Conservation (phyloP, 306 rosid genomes). For the Hippophae tibetana region DNA sequence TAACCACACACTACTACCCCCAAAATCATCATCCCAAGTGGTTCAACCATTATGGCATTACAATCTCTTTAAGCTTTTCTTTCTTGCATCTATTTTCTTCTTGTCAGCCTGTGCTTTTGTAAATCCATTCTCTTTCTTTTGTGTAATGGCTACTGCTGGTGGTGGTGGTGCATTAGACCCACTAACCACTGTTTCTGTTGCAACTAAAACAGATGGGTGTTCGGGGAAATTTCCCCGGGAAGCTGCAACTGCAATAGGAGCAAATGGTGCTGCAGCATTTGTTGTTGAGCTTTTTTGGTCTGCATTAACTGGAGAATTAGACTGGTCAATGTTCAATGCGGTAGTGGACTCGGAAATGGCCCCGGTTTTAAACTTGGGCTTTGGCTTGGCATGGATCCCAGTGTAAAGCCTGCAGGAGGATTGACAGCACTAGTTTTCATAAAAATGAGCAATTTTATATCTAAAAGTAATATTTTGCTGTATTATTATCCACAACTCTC, state of each 20-base stretch:
- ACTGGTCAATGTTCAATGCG: constrained; percentile 78
- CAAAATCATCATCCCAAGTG: constrained; percentile 1
- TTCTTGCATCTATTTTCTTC: constrained; percentile 94
- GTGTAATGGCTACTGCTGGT: constrained; percentile 22
- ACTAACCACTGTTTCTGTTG: constrained; percentile 29
- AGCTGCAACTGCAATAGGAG: constrained; percentile 22
- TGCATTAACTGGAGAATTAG: constrained; percentile 45
- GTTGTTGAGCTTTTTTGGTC: constrained; percentile 47
- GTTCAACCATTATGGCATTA: constrained; percentile 31
- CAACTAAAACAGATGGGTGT: constrained; percentile 24
- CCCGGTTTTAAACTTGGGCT: constrained; percentile 76
- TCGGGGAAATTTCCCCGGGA: constrained; percentile 52
- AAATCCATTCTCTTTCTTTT: constrained; percentile 49
- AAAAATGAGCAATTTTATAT: background rate
- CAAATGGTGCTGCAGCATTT: constrained; percentile 33
- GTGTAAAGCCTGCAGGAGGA: constrained; percentile 65
- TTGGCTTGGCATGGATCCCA: constrained; percentile 91
- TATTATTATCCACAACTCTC: background rate
- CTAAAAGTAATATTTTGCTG: background rate
- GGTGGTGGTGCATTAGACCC: constrained; percentile 23
- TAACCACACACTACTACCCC: no score
- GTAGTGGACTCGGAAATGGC: constrained; percentile 93
- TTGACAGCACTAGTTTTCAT: background rate
- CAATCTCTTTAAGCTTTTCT: constrained; percentile 96
- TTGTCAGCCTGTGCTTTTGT: constrained; percentile 69